Percentiles rank a stretch among this genome's conserved stretches.
Evolutionary conservation across 2,329 filamentous ascomycete genomes (phyloP).

Genomic region (Drechslerella coelobrocha): DNA sequence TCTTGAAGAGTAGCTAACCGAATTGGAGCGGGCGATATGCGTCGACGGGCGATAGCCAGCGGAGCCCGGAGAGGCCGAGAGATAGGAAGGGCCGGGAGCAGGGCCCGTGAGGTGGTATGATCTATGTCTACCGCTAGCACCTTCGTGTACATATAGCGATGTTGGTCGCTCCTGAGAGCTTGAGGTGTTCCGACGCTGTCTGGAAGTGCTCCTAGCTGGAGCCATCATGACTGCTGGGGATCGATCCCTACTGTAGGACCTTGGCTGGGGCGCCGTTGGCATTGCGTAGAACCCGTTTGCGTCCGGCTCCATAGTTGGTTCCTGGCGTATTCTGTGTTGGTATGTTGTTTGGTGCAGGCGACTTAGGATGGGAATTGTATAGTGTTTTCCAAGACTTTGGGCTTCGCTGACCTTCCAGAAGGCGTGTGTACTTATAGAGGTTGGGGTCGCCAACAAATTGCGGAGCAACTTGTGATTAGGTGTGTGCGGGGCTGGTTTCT

Average conservation of each 20-base stretch:
- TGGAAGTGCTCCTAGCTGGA: conserved; percentile 38
- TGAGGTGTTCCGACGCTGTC: conserved; percentile 36
- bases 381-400: conserved; percentile 12
- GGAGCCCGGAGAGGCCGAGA: conserved; percentile 24
- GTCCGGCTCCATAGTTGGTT: conserved; percentile 44
- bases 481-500: conserved; percentile 11
- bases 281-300: conserved; percentile 49
- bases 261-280: conserved; percentile 35
- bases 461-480: not conserved
- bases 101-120: conserved; percentile 46
- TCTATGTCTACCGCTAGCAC: conserved; percentile 37
- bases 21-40: conserved; percentile 38
- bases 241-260: conserved; percentile 44
- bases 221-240: conserved; percentile 46
- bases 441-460: not conserved
- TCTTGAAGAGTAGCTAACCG: conserved; percentile 33
- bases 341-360: conserved; percentile 17
- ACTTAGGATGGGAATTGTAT: not conserved
- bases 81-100: conserved; percentile 33
- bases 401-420: conserved; percentile 7
- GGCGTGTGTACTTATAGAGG: conserved; percentile 18
- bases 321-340: conserved; percentile 15
- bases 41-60: conserved; percentile 30
- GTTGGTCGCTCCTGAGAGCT: conserved; percentile 45
- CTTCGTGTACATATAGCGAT: conserved; percentile 48